Percentiles rank a stretch among this genome's conserved stretches.
Conservation (phyloP, 495 filamentous ascomycete genomes). For the Annulohypoxylon maeteangense region DNA sequence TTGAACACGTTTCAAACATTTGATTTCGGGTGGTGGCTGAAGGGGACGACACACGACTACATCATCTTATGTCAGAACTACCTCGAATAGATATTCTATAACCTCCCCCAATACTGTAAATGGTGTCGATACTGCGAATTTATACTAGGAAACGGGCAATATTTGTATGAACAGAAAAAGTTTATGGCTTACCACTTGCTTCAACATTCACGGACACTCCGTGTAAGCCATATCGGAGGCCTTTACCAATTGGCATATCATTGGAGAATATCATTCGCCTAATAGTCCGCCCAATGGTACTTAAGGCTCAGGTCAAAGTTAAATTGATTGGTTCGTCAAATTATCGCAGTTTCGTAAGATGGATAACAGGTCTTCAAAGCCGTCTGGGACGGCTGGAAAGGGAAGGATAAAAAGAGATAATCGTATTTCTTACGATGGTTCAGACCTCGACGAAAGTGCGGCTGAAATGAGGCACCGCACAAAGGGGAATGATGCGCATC, state of each 20-base stretch:
- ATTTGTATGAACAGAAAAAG: background rate
- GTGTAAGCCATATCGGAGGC: slow-evolving; percentile 2
- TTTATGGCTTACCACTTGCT: slow-evolving; percentile 22
- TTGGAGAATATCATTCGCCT: background rate
- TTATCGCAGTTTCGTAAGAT: background rate
- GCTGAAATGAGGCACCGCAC: slow-evolving; percentile 38
- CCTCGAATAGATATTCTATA: background rate
- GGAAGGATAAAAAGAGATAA: slow-evolving; percentile 39
- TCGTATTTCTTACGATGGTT: slow-evolving; percentile 42
- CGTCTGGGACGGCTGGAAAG: slow-evolving; percentile 42
- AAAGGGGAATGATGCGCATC: slow-evolving; percentile 23
- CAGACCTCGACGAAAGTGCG: slow-evolving; percentile 45
- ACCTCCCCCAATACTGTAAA: background rate
- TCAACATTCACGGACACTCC: slow-evolving; percentile 16
- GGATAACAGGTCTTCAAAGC: slow-evolving; percentile 14
- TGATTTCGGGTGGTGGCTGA: background rate
- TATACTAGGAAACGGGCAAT: background rate
- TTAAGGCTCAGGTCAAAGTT: background rate
- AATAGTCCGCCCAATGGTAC: background rate
- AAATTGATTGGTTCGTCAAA: background rate
- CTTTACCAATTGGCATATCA: slow-evolving; percentile 6
- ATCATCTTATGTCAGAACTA: background rate
- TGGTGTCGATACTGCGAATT: background rate
- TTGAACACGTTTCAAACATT: slow-evolving; percentile 18
- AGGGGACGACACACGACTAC: background rate